These are phyloP conservation scores for Phytopythium helicoides DNA, from an alignment of 352 stramenopile genomes.

Conservation along the genomic window DNA sequence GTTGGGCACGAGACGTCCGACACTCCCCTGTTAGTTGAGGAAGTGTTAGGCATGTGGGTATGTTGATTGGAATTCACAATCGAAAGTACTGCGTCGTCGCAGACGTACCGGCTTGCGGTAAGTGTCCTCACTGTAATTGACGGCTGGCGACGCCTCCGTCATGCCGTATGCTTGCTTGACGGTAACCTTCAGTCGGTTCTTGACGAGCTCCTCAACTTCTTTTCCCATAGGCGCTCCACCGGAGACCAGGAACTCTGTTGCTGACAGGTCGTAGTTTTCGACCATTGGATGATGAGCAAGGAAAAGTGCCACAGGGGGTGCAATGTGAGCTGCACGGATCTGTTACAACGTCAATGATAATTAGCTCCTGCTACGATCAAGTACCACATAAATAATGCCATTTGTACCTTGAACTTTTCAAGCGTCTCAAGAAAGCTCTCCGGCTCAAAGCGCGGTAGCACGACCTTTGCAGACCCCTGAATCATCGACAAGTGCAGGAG, in stretches of 20 bases:
- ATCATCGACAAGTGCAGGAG: conserved; percentile 81
- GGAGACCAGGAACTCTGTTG: conserved; percentile 69
- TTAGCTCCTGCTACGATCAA: no score
- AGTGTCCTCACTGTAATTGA: conserved; percentile 31
- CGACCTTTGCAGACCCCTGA: conserved; percentile 79
- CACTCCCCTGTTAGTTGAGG: conserved; percentile 34
- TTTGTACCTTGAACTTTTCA: conserved; percentile 57
- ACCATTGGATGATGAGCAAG: conserved; percentile 90
- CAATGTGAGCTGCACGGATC: conserved; percentile 60
- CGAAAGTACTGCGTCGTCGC: not conserved
- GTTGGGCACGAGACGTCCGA: conserved; percentile 60
- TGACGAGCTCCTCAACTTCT: conserved; percentile 72
- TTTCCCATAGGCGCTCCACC: conserved; percentile 87
- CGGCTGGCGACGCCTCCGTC: conserved; percentile 45
- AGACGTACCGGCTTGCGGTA: conserved; percentile 27
- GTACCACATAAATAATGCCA: not conserved
- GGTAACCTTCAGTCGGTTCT: conserved; percentile 54
- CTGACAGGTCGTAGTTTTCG: conserved; percentile 82
- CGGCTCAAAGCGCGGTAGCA: conserved; percentile 90
- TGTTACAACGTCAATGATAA: no score
- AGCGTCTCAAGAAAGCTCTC: conserved; percentile 84
- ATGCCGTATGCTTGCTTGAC: conserved; percentile 65
- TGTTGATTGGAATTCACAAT: no score
- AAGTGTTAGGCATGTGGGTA: no score
- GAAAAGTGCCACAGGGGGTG: conserved; percentile 84